Percentiles rank a stretch among this genome's conserved stretches.
Evolutionary conservation across 768 basidiomycete genomes (phyloP).

Genomic region (Amanita muscaria): DNA sequence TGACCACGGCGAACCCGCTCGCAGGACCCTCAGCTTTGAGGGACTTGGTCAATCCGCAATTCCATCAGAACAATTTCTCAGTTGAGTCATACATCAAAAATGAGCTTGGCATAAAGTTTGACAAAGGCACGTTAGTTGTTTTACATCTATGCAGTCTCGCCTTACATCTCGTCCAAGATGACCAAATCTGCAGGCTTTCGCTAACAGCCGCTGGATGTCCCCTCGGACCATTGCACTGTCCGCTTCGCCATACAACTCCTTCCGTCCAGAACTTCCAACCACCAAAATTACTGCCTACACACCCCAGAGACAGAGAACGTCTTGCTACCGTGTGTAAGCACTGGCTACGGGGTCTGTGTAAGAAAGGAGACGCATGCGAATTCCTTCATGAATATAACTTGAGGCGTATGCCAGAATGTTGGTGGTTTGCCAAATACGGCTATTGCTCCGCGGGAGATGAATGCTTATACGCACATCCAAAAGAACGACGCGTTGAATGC

Average conservation of each 20-base stretch:
- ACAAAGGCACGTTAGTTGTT: slow-evolving; percentile 59
- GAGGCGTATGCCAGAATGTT: slow-evolving; percentile 96
- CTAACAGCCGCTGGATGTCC: slow-evolving; percentile 82
- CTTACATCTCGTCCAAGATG: too few relatives aligned
- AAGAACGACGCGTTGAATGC: slow-evolving; percentile 86
- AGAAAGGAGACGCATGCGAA: slow-evolving; percentile 96
- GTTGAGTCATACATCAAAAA: slow-evolving; percentile 76
- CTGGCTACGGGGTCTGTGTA: slow-evolving; percentile 95
- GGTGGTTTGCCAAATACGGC: slow-evolving; percentile 98
- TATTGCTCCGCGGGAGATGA: slow-evolving; percentile 97
- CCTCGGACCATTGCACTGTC: slow-evolving; percentile 86
- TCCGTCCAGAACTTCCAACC: slow-evolving; percentile 87
- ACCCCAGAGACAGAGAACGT: slow-evolving; percentile 76
- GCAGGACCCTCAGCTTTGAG: slow-evolving; percentile 48
- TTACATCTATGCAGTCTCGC: slow-evolving; percentile 4
- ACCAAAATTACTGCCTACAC: slow-evolving; percentile 70
- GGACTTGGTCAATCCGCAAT: slow-evolving; percentile 80
- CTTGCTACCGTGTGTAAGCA: slow-evolving; percentile 96
- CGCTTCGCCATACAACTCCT: slow-evolving; percentile 84
- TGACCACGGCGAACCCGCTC: slow-evolving; percentile 40
- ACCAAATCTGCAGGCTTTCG: slow-evolving; percentile 86
- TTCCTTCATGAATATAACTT: slow-evolving; percentile 99
- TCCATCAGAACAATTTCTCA: slow-evolving; percentile 87
- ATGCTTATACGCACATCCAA: slow-evolving; percentile 93
- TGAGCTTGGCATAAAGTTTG: slow-evolving; percentile 79